Evolutionary conservation across 1,284 basidiomycete species (phyloP), one percentile per base, ranked within the genome.

Genomic region (Testicularia cyperi): DNA sequence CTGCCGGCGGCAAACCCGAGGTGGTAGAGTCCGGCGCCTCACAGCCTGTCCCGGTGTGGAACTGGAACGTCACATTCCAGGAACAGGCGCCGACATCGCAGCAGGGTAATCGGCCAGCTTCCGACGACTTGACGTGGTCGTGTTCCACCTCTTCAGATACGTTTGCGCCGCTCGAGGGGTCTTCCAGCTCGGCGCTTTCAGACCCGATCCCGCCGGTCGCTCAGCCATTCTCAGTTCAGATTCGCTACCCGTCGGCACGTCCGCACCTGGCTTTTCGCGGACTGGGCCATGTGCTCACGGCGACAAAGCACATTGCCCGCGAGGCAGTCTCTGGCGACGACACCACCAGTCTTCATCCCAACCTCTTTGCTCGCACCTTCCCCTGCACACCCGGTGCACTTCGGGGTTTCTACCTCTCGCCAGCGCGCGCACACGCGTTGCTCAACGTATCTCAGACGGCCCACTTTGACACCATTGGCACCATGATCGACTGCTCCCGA

Each of bases 401-500:
- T 15, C 13, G 10, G 2, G 37, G 46, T 22, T 44, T 38, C 32
- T 39, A 22, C 10, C 38, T 62, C 18, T 62, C 40, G 1, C 52
- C 58, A 7, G 8, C 14, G 4, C 6, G 15, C 13, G 58, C 58
- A 2, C 14, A 56, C 24, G 12, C n/a, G 3, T 32, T 39, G 4
- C 53, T 62, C 38, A 62, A 62, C 37, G 20, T 46, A n/a, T 28
- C 20, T 5, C 53, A 68, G 20, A 45, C 24, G 5, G 39, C 55
- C 4, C 45, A 57, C 35, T 72, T 68, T 44, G 40, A 57, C 8
- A 71, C 62, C 7, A 44, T 74, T n/a, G 72, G 77, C 4, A 72
- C 77, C 38, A 78, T 78, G 77, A 73, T 78, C 34, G 77, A 78
- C 54, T 78, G 77, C 40, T 76, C 73, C 22, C 54, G 77, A 8